A percentile compares a stretch with the other conserved stretches of the same genome.
Conservation (phyloP, 441 rosid species). For the Sinapis alba region DNA sequence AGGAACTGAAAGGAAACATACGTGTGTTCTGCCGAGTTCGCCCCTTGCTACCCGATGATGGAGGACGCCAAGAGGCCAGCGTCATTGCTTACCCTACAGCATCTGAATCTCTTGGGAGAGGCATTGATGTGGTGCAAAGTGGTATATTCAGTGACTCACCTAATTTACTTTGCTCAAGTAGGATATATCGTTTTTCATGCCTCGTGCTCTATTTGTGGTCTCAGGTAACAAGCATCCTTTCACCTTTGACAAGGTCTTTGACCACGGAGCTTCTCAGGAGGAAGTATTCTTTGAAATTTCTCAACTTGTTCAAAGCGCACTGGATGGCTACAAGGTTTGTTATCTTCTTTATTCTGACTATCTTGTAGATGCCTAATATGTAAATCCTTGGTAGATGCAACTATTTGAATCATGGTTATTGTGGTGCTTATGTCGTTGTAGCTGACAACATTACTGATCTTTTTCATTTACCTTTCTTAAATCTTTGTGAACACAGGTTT, state of each 20-base stretch:
- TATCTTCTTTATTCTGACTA: not conserved
- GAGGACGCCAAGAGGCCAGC: constrained; percentile 55
- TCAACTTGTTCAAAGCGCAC: constrained; percentile 90
- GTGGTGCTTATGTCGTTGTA: not conserved
- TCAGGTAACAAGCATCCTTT: constrained; percentile 83
- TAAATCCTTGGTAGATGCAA: not conserved
- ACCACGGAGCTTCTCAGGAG: constrained; percentile 81
- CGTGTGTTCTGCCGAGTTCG: constrained; percentile 98
- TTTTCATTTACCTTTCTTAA: not conserved
- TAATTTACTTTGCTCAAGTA: not conserved
- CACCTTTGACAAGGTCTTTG: constrained; percentile 92
- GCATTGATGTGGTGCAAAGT: constrained; percentile 78
- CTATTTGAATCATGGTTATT: not conserved
- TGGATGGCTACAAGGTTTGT: constrained; percentile 66
- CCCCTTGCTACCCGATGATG: constrained; percentile 83
- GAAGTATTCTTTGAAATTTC: constrained; percentile 93
- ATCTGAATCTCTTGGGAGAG: constrained; percentile 74
- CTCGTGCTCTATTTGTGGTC: constrained; percentile 7
- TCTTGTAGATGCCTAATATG: too few relatives aligned
- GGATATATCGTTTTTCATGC: not conserved
- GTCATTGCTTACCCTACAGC: constrained; percentile 79
- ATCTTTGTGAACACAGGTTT: not conserved
- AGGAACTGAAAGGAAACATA: constrained; percentile 98
- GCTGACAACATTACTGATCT: not conserved
- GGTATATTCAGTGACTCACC: constrained; percentile 49